Conservation (phyloP, 257 asterid genomes). For the Jasminum sambac region DNA sequence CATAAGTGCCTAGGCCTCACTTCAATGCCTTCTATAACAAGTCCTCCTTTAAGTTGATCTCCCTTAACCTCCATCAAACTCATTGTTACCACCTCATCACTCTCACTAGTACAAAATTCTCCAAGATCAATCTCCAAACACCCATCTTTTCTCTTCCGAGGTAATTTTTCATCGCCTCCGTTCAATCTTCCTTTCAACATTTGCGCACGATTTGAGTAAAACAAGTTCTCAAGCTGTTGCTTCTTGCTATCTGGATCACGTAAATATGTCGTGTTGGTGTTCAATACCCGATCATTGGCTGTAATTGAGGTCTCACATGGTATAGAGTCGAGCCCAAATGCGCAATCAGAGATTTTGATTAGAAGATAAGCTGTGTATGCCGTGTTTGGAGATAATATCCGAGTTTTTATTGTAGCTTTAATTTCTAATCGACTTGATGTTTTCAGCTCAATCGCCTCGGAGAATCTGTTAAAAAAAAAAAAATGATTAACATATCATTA, state of each 20-base stretch:
- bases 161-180: conserved; percentile 10
- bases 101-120: conserved; percentile 24
- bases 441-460: conserved; percentile 36
- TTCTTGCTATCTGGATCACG: conserved; percentile 8
- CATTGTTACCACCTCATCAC: conserved; percentile 11
- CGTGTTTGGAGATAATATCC: conserved; percentile 31
- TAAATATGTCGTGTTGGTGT: conserved; percentile 24
- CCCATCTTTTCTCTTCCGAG: conserved; percentile 34
- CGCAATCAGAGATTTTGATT: conserved; percentile 19
- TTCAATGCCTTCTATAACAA: conserved; percentile 25
- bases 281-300: conserved; percentile 5
- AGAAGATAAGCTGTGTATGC: conserved; percentile 35
- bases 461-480: conserved; percentile 23
- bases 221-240: conserved; percentile 23
- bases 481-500: background rate
- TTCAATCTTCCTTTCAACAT: conserved; percentile 28
- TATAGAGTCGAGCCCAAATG: conserved; percentile 36
- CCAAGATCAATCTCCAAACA: conserved; percentile 44
- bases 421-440: conserved; percentile 27
- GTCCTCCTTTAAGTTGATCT: conserved; percentile 20
- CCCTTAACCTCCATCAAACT: conserved; percentile 24
- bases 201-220: conserved; percentile 26
- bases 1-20: conserved; percentile 16
- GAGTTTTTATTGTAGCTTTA: conserved; percentile 31
- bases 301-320: conserved; percentile 24